These are phyloP conservation scores for Podosphaera fusca DNA, from an alignment of 2,329 filamentous ascomycete species.

Conservation along the genomic window DNA sequence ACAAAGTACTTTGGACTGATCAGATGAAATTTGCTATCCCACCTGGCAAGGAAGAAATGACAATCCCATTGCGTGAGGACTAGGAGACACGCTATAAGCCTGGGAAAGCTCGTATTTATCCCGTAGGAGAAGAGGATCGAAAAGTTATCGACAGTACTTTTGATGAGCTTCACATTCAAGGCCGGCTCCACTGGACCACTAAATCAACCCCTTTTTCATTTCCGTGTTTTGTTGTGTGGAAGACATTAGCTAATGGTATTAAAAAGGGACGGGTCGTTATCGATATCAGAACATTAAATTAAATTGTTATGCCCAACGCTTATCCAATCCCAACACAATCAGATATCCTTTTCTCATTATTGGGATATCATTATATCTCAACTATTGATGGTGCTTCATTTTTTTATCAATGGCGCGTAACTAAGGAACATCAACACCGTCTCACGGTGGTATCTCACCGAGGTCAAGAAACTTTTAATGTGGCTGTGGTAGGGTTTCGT, in stretches of 20 bases:
- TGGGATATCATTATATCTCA: neutral
- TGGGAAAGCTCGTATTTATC: neutral
- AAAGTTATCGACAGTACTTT: neutral
- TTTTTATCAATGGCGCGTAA: neutral
- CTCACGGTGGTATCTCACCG: too few relatives aligned
- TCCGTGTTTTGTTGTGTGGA: neutral
- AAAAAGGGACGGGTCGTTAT: neutral
- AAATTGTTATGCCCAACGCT: neutral
- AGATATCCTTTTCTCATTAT: neutral
- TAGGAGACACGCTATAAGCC: neutral
- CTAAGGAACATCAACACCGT: neutral
- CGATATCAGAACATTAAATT: neutral
- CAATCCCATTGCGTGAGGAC: neutral
- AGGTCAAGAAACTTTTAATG: too few relatives aligned
- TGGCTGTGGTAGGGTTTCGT: too few relatives aligned
- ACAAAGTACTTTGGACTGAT: neutral
- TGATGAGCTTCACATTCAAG: neutral
- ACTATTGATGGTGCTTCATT: neutral
- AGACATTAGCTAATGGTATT: neutral
- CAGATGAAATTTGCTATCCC: neutral
- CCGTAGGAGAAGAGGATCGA: neutral
- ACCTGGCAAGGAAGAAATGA: neutral
- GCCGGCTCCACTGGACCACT: neutral
- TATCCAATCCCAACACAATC: neutral
- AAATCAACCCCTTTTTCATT: neutral